These are phyloP conservation scores for Ophiobolus disseminans DNA, from an alignment of 2,329 filamentous ascomycete genomes.

Conservation along the genomic window DNA sequence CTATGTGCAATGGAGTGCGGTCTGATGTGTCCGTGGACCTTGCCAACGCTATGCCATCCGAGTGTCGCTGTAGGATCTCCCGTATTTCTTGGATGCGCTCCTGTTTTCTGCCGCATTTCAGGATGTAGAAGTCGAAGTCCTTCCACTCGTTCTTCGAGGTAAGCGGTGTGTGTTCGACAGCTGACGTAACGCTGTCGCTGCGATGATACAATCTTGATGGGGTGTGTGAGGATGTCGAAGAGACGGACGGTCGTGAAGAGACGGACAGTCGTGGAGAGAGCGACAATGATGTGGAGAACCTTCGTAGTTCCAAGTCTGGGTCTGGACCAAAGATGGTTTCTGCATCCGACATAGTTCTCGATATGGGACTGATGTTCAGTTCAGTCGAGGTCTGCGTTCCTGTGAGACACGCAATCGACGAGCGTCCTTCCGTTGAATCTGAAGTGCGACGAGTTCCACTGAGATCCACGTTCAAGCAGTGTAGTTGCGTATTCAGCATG, in stretches of 20 bases:
- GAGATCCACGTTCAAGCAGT: slow-evolving; percentile 6
- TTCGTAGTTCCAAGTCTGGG: not conserved
- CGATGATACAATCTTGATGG: slow-evolving; percentile 2
- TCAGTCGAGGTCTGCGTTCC: not conserved
- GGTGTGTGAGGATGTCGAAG: slow-evolving; percentile 7
- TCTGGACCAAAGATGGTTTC: slow-evolving; percentile 14
- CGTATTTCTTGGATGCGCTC: slow-evolving; percentile 8
- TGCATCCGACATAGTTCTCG: slow-evolving; percentile 12
- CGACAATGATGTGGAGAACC: slow-evolving; percentile 7
- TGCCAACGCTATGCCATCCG: slow-evolving; percentile 9
- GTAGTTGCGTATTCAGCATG: slow-evolving; percentile 8
- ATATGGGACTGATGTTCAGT: not conserved
- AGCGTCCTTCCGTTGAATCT: slow-evolving; percentile 2
- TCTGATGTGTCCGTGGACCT: slow-evolving; percentile 16
- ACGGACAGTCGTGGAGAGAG: not conserved
- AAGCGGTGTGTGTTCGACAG: not conserved
- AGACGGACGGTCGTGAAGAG: slow-evolving; percentile 14
- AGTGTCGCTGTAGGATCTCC: slow-evolving; percentile 10
- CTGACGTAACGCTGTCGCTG: slow-evolving; percentile 6
- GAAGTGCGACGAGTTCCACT: slow-evolving; percentile 14
- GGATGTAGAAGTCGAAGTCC: slow-evolving; percentile 22
- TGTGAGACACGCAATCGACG: not conserved
- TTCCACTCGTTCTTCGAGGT: slow-evolving; percentile 14
- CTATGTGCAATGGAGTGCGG: slow-evolving; percentile 23
- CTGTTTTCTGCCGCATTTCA: slow-evolving; percentile 4